A percentile compares a stretch with the other conserved stretches of the same genome.
phyloP scores from a whole-genome alignment of 805 yeast species.

The Starmerella bombi region DNA sequence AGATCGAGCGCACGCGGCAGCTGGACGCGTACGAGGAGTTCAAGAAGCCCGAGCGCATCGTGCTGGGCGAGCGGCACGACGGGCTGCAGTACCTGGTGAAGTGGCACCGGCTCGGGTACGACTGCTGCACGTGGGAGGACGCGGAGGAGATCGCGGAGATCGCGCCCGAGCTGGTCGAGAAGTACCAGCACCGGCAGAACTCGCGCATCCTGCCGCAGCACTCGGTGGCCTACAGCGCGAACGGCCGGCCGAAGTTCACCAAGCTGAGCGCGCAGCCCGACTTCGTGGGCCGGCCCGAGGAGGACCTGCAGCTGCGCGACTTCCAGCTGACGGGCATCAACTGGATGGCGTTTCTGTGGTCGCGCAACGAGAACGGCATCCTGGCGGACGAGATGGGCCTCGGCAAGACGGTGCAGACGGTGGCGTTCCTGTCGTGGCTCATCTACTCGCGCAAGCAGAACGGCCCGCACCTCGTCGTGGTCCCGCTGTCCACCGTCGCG shows the following conservation, averaged over 20 bases:
- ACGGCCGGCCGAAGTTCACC: constrained; percentile 73
- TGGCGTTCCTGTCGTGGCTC: constrained; percentile 86
- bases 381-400: constrained; percentile 98
- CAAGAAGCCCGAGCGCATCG: constrained; percentile 78
- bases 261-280: constrained; percentile 77
- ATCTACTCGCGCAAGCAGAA: constrained; percentile 90
- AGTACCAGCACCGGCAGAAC: constrained; percentile 65
- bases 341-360: constrained; percentile 99
- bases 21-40: constrained; percentile 73
- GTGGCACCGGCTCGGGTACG: constrained; percentile 88
- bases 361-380: constrained; percentile 92
- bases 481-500: constrained; percentile 89
- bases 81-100: constrained; percentile 68
- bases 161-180: constrained; percentile 73
- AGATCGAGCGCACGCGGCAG: constrained; percentile 72
- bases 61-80: constrained; percentile 58
- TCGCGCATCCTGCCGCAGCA: constrained; percentile 74
- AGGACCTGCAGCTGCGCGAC: constrained; percentile 58
- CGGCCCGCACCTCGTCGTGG: constrained; percentile 95
- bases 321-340: constrained; percentile 95
- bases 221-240: constrained; percentile 58
- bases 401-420: constrained; percentile 96
- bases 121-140: constrained; percentile 93
- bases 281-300: constrained; percentile 56
- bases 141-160: constrained; percentile 74